These are phyloP conservation scores for Cladosporium austrohemisphaericum DNA, from an alignment of 2,329 filamentous ascomycete genomes.

Conservation along the genomic window DNA sequence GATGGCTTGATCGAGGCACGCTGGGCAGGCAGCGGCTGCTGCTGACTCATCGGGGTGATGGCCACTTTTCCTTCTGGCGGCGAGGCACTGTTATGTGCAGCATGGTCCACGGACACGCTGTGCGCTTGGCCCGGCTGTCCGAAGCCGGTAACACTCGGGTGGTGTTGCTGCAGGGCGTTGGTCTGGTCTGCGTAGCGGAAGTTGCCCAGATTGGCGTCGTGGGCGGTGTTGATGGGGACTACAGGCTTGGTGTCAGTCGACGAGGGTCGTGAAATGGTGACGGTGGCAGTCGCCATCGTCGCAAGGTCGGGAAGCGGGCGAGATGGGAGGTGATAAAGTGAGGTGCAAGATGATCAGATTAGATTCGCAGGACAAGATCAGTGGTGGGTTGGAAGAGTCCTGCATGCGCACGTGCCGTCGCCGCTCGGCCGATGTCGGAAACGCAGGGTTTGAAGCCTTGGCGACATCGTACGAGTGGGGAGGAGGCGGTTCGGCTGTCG, in stretches of 20 bases:
- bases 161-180: background rate
- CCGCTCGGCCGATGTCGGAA: slow-evolving; percentile 14
- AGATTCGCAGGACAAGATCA: slow-evolving; percentile 20
- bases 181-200: background rate
- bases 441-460: slow-evolving; percentile 8
- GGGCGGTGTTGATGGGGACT: slow-evolving; percentile 10
- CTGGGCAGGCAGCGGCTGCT: background rate
- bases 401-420: slow-evolving; percentile 5
- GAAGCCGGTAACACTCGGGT: background rate
- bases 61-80: slow-evolving; percentile 10
- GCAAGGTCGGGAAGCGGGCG: slow-evolving; percentile 10
- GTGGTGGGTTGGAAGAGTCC: background rate
- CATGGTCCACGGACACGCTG: slow-evolving; percentile 3
- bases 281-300: slow-evolving; percentile 19
- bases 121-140: slow-evolving; percentile 6
- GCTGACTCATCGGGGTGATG: slow-evolving; percentile 6
- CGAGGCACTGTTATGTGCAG: background rate
- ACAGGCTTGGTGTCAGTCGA: slow-evolving; percentile 17
- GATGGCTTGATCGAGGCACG: background rate
- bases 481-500: background rate
- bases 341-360: slow-evolving; percentile 27
- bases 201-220: background rate
- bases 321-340: slow-evolving; percentile 15
- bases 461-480: slow-evolving; percentile 12
- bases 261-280: slow-evolving; percentile 6